Percentiles rank a stretch among this genome's conserved stretches.
phyloP scores from a whole-genome alignment of 2,329 filamentous ascomycete genomes.

The Xylaria sp. region DNA sequence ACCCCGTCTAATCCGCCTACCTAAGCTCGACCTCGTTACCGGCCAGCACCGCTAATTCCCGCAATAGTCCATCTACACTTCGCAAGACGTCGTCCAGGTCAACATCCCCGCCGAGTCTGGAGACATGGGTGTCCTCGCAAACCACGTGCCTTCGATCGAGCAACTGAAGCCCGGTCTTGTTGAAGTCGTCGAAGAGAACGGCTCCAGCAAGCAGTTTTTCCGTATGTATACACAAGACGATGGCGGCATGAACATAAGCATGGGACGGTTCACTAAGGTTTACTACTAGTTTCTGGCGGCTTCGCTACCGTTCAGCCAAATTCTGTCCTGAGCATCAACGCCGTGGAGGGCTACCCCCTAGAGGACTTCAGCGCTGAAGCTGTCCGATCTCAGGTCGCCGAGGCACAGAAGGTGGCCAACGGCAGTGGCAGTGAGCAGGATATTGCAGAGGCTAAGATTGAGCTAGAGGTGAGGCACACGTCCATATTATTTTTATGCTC shows the following conservation, averaged over 20 bases:
- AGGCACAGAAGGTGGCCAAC: constrained; percentile 93
- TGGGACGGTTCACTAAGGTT: constrained; percentile 36
- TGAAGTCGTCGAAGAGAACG: constrained; percentile 94
- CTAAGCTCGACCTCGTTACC: constrained; percentile 21
- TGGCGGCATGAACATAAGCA: background rate
- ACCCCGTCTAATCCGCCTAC: background rate
- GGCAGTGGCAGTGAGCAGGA: constrained; percentile 96
- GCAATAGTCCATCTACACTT: constrained; percentile 76
- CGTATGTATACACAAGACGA: constrained; percentile 68
- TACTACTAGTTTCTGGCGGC: constrained; percentile 83
- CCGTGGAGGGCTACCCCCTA: constrained; percentile 91
- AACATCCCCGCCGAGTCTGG: constrained; percentile 98
- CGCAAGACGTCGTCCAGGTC: constrained; percentile 85
- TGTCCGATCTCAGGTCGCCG: constrained; percentile 88
- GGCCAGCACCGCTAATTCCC: constrained; percentile 59
- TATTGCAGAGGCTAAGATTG: constrained; percentile 98
- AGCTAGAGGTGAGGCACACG: constrained; percentile 81
- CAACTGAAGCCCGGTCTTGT: constrained; percentile 97
- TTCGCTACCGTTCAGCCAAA: constrained; percentile 97
- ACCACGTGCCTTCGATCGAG: constrained; percentile 98
- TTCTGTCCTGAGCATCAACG: constrained; percentile 97
- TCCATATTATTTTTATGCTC: background rate
- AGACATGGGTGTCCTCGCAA: constrained; percentile 99
- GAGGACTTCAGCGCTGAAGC: constrained; percentile 97
- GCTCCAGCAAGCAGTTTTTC: constrained; percentile 96